phyloP scores from a whole-genome alignment of 2,329 filamentous ascomycete genomes.

The Alternaria triticina region DNA sequence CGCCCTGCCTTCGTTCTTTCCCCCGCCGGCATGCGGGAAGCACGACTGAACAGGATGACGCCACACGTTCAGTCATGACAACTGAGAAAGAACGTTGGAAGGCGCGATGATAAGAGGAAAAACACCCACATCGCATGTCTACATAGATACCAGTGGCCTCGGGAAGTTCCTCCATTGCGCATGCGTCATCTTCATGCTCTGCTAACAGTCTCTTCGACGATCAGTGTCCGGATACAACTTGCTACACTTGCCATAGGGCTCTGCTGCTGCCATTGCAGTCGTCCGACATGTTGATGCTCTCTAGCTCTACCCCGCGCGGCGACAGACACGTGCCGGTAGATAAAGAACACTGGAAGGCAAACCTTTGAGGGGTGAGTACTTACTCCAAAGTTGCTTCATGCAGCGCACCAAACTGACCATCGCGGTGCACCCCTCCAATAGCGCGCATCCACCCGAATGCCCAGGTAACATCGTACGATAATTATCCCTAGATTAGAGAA shows the following conservation, averaged over 20 bases:
- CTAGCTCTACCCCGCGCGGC: background rate
- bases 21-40: conserved; percentile 16
- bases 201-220: no score
- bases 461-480: background rate
- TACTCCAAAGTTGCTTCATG: background rate
- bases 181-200: no score
- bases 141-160: background rate
- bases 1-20: conserved; percentile 21
- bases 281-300: background rate
- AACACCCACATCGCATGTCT: background rate
- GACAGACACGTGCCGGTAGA: background rate
- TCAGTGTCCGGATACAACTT: no score
- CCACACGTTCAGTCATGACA: background rate
- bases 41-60: conserved; percentile 7
- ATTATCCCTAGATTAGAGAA: background rate
- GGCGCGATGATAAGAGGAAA: background rate
- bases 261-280: background rate
- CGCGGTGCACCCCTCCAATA: background rate
- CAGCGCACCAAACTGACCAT: background rate
- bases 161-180: no score
- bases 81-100: background rate
- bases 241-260: background rate
- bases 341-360: background rate
- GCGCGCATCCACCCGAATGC: background rate
- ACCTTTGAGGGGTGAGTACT: background rate